Conservation (phyloP, 1,139 yeast species). For the Saccharomyces hybrid region DNA sequence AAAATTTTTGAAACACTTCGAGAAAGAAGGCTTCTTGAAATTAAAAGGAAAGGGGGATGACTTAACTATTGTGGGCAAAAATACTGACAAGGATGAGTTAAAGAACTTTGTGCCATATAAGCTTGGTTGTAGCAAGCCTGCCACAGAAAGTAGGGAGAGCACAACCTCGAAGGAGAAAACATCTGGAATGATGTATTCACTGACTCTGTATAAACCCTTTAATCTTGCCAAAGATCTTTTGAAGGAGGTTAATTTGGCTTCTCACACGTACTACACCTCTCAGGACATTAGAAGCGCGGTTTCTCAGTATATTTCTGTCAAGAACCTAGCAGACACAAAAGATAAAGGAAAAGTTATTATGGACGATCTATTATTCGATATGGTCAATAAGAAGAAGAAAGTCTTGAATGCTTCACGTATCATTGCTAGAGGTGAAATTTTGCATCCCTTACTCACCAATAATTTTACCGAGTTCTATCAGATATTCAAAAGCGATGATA, state of each 20-base stretch:
- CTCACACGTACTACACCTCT: constrained; percentile 41
- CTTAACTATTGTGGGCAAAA: constrained; percentile 45
- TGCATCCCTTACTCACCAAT: constrained; percentile 39
- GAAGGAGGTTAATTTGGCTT: constrained; percentile 37
- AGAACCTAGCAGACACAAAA: constrained; percentile 44
- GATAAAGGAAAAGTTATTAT: constrained; percentile 43
- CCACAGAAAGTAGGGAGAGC: not conserved
- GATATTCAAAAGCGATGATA: constrained; percentile 43
- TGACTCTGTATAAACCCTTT: constrained; percentile 49
- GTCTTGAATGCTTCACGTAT: constrained; percentile 21
- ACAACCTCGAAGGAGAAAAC: not conserved
- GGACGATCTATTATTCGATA: constrained; percentile 39
- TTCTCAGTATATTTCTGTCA: constrained; percentile 46
- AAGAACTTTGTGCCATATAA: constrained; percentile 56
- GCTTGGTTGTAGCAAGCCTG: constrained; percentile 8
- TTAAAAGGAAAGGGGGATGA: constrained; percentile 71
- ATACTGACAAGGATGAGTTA: constrained; percentile 43
- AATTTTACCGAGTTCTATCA: constrained; percentile 53
- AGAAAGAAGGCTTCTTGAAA: constrained; percentile 60
- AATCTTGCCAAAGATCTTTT: constrained; percentile 44
- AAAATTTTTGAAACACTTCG: constrained; percentile 79
- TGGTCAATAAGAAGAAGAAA: constrained; percentile 31
- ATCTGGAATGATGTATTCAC: constrained; percentile 31
- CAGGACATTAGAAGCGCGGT: constrained; percentile 47
- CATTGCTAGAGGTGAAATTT: constrained; percentile 45